Conservation (phyloP, 1,284 basidiomycete genomes). For the Meira nashicola region DNA sequence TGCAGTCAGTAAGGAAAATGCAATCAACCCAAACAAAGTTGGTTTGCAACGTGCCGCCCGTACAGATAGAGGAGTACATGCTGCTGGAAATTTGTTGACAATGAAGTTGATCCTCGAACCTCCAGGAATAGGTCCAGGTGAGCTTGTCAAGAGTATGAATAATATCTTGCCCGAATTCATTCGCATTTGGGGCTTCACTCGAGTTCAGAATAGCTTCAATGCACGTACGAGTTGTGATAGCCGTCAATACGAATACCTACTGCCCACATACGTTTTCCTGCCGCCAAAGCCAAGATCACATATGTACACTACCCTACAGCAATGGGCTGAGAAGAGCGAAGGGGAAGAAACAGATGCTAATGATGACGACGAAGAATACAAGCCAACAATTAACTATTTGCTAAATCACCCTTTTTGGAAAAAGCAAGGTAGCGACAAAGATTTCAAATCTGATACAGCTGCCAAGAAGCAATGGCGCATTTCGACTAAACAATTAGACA, state of each 20-base stretch:
- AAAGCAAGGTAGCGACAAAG: slow-evolving; percentile 22
- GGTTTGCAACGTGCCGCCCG: slow-evolving; percentile 81
- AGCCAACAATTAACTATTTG: slow-evolving; percentile 18
- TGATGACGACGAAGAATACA: slow-evolving; percentile 10
- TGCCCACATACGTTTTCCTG: slow-evolving; percentile 88
- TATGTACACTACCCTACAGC: slow-evolving; percentile 43
- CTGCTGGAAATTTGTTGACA: slow-evolving; percentile 76
- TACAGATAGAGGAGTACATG: slow-evolving; percentile 96
- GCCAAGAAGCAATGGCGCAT: slow-evolving; percentile 46
- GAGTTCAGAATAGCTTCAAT: slow-evolving; percentile 87
- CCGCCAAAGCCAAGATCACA: slow-evolving; percentile 70
- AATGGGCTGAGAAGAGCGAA: slow-evolving; percentile 7
- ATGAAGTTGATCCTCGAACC: slow-evolving; percentile 51
- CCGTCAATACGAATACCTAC: slow-evolving; percentile 92
- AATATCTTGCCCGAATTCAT: slow-evolving; percentile 81
- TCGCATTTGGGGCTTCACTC: slow-evolving; percentile 83
- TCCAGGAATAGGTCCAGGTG: slow-evolving; percentile 21
- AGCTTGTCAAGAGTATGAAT: slow-evolving; percentile 72
- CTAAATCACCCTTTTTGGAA: slow-evolving; percentile 48
- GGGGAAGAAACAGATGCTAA: slow-evolving; percentile 14
- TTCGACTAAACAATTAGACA: slow-evolving; percentile 20
- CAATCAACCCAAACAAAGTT: slow-evolving; percentile 80
- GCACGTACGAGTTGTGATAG: slow-evolving; percentile 72
- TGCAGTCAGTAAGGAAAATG: slow-evolving; percentile 86
- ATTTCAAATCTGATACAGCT: slow-evolving; percentile 34